Evolutionary conservation across 2,329 filamentous ascomycete genomes (phyloP).

Genomic region (Penicillium nordicum): DNA sequence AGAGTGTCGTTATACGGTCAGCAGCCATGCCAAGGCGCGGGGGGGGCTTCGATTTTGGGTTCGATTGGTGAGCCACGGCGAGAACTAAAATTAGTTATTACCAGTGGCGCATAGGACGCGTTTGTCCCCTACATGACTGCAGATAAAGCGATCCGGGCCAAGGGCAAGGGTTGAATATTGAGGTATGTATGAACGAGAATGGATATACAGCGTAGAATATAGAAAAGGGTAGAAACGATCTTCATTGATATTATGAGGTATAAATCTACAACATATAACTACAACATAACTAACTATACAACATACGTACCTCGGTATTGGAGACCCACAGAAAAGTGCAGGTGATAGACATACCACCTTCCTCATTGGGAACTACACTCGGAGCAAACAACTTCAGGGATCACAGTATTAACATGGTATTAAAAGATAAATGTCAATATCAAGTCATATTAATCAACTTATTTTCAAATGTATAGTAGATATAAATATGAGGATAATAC

Average conservation of each 20-base stretch:
- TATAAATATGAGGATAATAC: not conserved
- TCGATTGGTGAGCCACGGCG: not conserved
- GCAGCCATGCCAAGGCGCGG: not conserved
- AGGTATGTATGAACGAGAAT: not conserved
- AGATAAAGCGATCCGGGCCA: not conserved
- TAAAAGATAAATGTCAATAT: not conserved
- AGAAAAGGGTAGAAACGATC: not conserved
- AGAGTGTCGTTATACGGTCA: not conserved
- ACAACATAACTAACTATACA: too few species aligned
- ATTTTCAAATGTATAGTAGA: not conserved
- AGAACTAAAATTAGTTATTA: constrained; percentile 1
- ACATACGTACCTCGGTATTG: not conserved
- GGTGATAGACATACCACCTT: not conserved
- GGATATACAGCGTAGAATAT: too few species aligned
- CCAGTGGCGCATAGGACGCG: constrained; percentile 10
- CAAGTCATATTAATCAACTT: not conserved
- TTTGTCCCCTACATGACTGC: constrained; percentile 13
- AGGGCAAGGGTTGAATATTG: not conserved
- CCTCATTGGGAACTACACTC: not conserved
- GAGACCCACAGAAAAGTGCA: not conserved
- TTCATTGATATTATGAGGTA: not conserved
- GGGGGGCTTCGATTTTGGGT: not conserved
- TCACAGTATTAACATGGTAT: not conserved
- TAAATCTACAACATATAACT: not conserved
- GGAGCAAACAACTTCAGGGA: not conserved